Evolutionary conservation across 73 alveolate species (phyloP).

Genomic region (Tetrahymena thermophila): DNA sequence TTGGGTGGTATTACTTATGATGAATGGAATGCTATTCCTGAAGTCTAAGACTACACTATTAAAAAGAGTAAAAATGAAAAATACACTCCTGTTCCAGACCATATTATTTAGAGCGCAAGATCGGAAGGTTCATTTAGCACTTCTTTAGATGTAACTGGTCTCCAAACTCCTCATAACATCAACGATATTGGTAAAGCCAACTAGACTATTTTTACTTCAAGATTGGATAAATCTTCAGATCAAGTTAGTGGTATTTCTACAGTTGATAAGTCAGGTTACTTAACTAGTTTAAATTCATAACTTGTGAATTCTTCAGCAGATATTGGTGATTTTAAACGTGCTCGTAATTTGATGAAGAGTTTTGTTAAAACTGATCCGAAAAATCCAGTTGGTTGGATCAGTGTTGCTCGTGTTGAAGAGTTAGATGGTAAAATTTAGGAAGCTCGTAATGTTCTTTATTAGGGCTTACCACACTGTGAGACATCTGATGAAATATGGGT

Average conservation of each 20-base stretch:
- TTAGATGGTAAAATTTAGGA: constrained; percentile 80
- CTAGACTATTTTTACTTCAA: not conserved
- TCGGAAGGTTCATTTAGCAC: constrained; percentile 27
- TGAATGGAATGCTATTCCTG: constrained; percentile 75
- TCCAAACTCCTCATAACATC: constrained; percentile 10
- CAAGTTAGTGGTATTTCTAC: not conserved
- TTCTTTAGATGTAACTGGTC: constrained; percentile 16
- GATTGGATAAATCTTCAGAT: not conserved
- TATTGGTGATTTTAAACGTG: constrained; percentile 85
- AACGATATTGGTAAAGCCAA: constrained; percentile 43
- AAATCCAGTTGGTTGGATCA: constrained; percentile 88
- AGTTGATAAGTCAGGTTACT: constrained; percentile 17
- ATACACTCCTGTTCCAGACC: constrained; percentile 71
- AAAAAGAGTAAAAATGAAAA: constrained; percentile 48
- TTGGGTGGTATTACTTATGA: constrained; percentile 55
- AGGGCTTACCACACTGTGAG: constrained; percentile 77
- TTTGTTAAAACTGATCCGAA: constrained; percentile 79
- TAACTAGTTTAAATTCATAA: constrained; percentile 49
- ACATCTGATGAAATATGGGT: constrained; percentile 93
- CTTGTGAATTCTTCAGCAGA: constrained; percentile 41
- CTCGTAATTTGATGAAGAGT: constrained; percentile 67
- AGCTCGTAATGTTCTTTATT: constrained; percentile 79
- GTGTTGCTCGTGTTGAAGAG: constrained; percentile 93
- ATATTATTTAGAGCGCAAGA: constrained; percentile 45
- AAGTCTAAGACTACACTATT: constrained; percentile 43